These are phyloP conservation scores for Cryptosporidium muris DNA, from an alignment of 169 alveolate genomes.

Conservation along the genomic window DNA sequence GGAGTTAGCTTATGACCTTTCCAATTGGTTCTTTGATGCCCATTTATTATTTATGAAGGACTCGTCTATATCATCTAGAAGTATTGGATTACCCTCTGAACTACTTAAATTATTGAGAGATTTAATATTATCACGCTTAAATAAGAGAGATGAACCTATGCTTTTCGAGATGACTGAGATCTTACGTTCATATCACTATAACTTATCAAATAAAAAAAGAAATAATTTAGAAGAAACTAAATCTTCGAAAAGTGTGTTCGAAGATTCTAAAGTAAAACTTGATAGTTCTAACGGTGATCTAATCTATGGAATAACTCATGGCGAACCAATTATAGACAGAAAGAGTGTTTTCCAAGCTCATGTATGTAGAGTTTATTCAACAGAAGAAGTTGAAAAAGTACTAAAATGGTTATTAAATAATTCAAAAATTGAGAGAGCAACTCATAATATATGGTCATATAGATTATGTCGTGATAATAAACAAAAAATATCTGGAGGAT, in stretches of 20 bases:
- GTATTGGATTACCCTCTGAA: slow-evolving; percentile 14
- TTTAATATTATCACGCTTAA: slow-evolving; percentile 12
- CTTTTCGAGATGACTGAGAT: slow-evolving; percentile 34
- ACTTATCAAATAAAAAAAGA: background rate
- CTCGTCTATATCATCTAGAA: slow-evolving; percentile 1
- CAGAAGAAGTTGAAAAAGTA: slow-evolving; percentile 45
- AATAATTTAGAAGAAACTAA: background rate
- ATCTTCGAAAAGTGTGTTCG: background rate
- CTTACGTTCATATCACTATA: slow-evolving; percentile 16
- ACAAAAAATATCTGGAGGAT: background rate
- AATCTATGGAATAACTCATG: slow-evolving; percentile 54
- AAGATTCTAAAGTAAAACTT: background rate
- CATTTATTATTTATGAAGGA: slow-evolving; percentile 1
- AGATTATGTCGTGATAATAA: slow-evolving; percentile 31
- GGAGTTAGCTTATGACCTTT: slow-evolving; percentile 8
- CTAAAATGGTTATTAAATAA: slow-evolving; percentile 41
- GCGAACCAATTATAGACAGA: slow-evolving; percentile 72
- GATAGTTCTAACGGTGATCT: slow-evolving; percentile 13
- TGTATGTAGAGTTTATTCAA: slow-evolving; percentile 42
- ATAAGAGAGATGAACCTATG: slow-evolving; percentile 3
- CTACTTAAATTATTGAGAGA: slow-evolving; percentile 30
- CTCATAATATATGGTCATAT: slow-evolving; percentile 74
- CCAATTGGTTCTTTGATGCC: slow-evolving; percentile 51
- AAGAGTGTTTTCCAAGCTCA: slow-evolving; percentile 75
- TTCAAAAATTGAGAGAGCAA: slow-evolving; percentile 71